A percentile compares a stretch with the other conserved stretches of the same genome.
phyloP scores from a whole-genome alignment of 1,139 yeast genomes.

The Lodderomyces parapsilosis region DNA sequence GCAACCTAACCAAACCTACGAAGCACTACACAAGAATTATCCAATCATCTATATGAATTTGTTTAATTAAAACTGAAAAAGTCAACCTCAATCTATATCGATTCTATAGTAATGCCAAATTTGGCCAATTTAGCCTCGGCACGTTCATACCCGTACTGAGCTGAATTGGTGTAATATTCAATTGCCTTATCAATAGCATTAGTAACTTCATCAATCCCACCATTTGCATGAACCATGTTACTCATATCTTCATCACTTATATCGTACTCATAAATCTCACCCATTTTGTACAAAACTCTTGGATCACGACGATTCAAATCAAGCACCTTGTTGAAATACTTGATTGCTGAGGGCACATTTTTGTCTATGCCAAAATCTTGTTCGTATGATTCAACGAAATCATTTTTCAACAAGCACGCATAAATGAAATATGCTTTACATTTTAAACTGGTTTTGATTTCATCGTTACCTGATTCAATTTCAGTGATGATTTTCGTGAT shows the following conservation, averaged over 20 bases:
- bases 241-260: constrained; percentile 16
- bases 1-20: neutral
- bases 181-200: constrained; percentile 32
- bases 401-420: constrained; percentile 41
- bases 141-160: constrained; percentile 43
- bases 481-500: constrained; percentile 39
- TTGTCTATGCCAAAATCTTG: constrained; percentile 40
- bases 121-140: constrained; percentile 40
- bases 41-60: too few species aligned
- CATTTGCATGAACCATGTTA: neutral
- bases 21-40: too few species aligned
- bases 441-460: constrained; percentile 22
- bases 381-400: constrained; percentile 28
- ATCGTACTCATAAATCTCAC: constrained; percentile 42
- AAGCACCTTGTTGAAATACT: constrained; percentile 34
- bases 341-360: constrained; percentile 30
- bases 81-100: neutral
- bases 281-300: constrained; percentile 39
- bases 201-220: neutral
- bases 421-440: constrained; percentile 36
- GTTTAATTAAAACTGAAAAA: neutral
- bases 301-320: constrained; percentile 32
- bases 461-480: constrained; percentile 23
- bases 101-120: constrained; percentile 5
- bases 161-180: constrained; percentile 36